phyloP scores from a whole-genome alignment of 805 yeast genomes.

The Ogataea chonburiensis region DNA sequence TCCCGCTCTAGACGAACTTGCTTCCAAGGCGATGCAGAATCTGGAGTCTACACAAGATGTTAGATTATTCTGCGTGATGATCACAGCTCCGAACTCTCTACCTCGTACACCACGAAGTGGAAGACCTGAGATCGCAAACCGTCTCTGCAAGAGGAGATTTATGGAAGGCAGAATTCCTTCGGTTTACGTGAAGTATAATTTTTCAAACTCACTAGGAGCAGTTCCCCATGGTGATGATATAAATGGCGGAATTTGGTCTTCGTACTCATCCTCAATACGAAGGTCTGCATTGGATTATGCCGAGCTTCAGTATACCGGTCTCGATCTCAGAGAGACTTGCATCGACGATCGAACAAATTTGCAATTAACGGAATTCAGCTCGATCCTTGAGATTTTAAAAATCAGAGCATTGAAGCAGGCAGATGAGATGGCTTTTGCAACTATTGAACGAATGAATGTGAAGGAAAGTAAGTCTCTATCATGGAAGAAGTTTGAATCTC shows the following conservation, averaged over 20 bases:
- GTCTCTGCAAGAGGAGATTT: constrained; percentile 74
- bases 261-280: constrained; percentile 67
- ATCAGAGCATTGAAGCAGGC: constrained; percentile 73
- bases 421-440: constrained; percentile 74
- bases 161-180: constrained; percentile 78
- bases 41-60: constrained; percentile 64
- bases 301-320: constrained; percentile 76
- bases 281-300: constrained; percentile 56
- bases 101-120: constrained; percentile 86
- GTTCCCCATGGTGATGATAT: constrained; percentile 75
- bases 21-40: constrained; percentile 44
- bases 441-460: constrained; percentile 39
- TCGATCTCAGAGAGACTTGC: constrained; percentile 73
- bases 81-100: constrained; percentile 74
- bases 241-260: constrained; percentile 82
- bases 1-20: constrained; percentile 48
- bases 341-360: constrained; percentile 75
- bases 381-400: constrained; percentile 71
- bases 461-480: constrained; percentile 53
- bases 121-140: constrained; percentile 88
- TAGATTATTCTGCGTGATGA: constrained; percentile 75
- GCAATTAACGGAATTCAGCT: constrained; percentile 68
- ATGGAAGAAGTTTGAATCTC: constrained; percentile 81
- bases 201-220: constrained; percentile 58
- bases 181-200: constrained; percentile 76